Base-by-base conservation (phyloP, 495 filamentous ascomycete genomes). In the Penicillium ochrochloron region DNA sequence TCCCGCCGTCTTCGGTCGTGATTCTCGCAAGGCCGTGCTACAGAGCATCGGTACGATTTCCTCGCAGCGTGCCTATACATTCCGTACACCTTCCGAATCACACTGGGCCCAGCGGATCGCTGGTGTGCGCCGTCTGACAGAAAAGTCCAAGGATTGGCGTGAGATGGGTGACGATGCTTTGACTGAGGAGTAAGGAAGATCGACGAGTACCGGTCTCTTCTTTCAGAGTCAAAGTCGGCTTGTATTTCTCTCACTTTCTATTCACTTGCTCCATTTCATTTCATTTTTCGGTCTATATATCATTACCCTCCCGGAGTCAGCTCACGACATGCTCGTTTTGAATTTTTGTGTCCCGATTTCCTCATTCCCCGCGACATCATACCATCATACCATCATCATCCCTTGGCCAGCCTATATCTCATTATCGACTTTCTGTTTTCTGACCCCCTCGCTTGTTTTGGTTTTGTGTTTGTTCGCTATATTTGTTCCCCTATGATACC, bases 21-120 rank as follows among this genome's bases (percentile, higher is more conserved):
- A 99, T 75, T 93, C 91, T 37, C 86, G 95, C 68, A 99, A 99
- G 78, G 92, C 94, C 14, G 94, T 99, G 2, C 82, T 99, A 17
- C 96, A 99, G 73, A 92, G 92, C 29, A 98, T 99, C 65, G 95
- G 95, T 39, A 93, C 97, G 52, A 97, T 98, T 67, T 94, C 92
- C 66, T 94, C 90, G 8, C 95, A 99, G 75, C 86, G 95, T 21
- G 96, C 89, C 9, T 97, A 94, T 75, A 98, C 95, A 8, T 97
- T 93, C 86, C 89, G 95, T 53, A 94, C 92, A 3, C 85, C 91
- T 0, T 86, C 91, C 10, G 94, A 97, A 76, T 87, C 87, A 27
- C 83, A 96, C 50, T 97, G 92, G 93, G 92, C 93, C 0, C 86
- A 86, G 19, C 83, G 94, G 27, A 88, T 97, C 42, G 75, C 81